Evolutionary conservation across 495 filamentous ascomycete genomes (phyloP).

Genomic region (Penicillium egyptiacum): DNA sequence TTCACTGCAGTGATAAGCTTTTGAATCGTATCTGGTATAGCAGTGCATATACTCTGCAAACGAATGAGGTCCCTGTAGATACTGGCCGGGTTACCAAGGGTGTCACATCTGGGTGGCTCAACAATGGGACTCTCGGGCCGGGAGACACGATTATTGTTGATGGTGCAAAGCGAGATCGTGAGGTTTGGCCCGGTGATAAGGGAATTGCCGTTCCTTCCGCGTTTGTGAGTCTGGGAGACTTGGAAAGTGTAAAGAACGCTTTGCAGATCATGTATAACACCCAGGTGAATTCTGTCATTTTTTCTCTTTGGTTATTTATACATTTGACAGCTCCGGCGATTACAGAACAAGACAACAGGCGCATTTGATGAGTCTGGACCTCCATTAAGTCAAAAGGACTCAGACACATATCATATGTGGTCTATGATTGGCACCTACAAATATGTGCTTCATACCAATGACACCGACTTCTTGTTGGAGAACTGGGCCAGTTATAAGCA

Average conservation of each 20-base stretch:
- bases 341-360: slow-evolving; percentile 33
- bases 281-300: slow-evolving; percentile 37
- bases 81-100: slow-evolving; percentile 55
- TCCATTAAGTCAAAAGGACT: slow-evolving; percentile 54
- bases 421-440: slow-evolving; percentile 64
- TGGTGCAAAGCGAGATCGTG: slow-evolving; percentile 60
- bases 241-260: slow-evolving; percentile 61
- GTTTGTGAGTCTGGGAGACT: slow-evolving; percentile 59
- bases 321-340: not conserved
- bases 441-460: slow-evolving; percentile 58
- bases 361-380: slow-evolving; percentile 61
- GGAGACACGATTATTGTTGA: slow-evolving; percentile 56
- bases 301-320: not conserved
- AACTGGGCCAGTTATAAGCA: slow-evolving; percentile 53
- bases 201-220: slow-evolving; percentile 56
- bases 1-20: slow-evolving; percentile 57
- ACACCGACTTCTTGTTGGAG: slow-evolving; percentile 47
- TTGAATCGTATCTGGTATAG: slow-evolving; percentile 67
- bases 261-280: slow-evolving; percentile 60
- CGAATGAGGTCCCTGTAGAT: slow-evolving; percentile 54
- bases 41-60: slow-evolving; percentile 63
- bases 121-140: slow-evolving; percentile 54
- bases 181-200: slow-evolving; percentile 64
- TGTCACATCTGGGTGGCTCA: slow-evolving; percentile 53
- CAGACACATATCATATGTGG: slow-evolving; percentile 66